Conservation (phyloP, 129 eudicot genomes). For the Glebionis coronaria region DNA sequence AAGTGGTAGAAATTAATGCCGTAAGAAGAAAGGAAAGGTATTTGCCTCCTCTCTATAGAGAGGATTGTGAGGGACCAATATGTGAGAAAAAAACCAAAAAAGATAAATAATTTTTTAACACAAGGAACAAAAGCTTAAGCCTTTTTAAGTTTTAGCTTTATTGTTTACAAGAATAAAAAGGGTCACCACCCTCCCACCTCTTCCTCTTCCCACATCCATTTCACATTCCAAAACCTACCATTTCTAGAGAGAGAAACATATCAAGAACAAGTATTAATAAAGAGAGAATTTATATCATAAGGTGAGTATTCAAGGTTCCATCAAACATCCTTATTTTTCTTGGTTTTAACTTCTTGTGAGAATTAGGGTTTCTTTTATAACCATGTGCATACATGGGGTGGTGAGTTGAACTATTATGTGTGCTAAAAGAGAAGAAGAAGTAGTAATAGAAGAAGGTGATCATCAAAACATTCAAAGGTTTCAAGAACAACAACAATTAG, state of each 20-base stretch:
- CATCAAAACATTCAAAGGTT: conserved; percentile 30
- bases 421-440: conserved; percentile 40
- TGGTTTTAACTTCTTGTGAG: conserved; percentile 7
- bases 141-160: conserved; percentile 26
- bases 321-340: conserved; percentile 21
- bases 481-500: conserved; percentile 34
- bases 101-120: conserved; percentile 34
- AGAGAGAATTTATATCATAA: conserved; percentile 22
- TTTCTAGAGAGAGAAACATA: conserved; percentile 21
- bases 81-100: conserved; percentile 41
- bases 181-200: conserved; percentile 32
- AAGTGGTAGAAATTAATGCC: conserved; percentile 61
- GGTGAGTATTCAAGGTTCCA: conserved; percentile 6
- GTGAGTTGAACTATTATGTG: conserved; percentile 32
- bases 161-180: conserved; percentile 47
- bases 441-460: conserved; percentile 31
- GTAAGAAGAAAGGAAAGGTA: conserved; percentile 76
- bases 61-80: conserved; percentile 37
- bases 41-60: conserved; percentile 25
- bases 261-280: conserved; percentile 23
- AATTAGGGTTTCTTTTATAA: conserved; percentile 19
- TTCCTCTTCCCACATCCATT: conserved; percentile 27
- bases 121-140: conserved; percentile 31
- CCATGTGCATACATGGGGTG: conserved; percentile 22
- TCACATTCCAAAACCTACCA: conserved; percentile 36